These are phyloP conservation scores for Candida methanosorbosa DNA, from an alignment of 805 yeast species.

Conservation along the genomic window DNA sequence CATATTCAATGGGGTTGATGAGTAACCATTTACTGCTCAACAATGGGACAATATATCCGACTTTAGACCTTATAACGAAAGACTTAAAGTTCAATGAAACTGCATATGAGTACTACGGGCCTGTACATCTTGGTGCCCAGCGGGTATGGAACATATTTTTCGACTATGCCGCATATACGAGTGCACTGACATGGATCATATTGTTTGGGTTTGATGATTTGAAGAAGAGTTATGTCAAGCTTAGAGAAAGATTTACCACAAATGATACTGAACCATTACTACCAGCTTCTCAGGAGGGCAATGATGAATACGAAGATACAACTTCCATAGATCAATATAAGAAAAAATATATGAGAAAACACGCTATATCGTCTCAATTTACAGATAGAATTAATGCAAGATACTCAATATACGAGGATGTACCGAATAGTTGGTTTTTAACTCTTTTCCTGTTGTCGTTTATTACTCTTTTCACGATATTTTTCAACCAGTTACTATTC, in stretches of 20 bases:
- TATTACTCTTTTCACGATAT: constrained; percentile 23
- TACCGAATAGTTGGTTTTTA: constrained; percentile 37
- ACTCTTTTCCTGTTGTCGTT: constrained; percentile 29
- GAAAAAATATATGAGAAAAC: constrained; percentile 1
- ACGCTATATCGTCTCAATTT: constrained; percentile 11
- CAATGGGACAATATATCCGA: constrained; percentile 34
- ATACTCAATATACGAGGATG: constrained; percentile 29
- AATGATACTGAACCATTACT: background rate
- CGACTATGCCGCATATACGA: constrained; percentile 43
- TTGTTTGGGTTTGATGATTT: constrained; percentile 18
- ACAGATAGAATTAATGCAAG: constrained; percentile 36
- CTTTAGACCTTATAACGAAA: constrained; percentile 28
- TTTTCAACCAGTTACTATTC: constrained; percentile 23
- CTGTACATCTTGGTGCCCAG: constrained; percentile 38
- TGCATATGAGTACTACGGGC: constrained; percentile 36
- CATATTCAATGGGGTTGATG: constrained; percentile 34
- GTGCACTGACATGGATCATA: constrained; percentile 38
- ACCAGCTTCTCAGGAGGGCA: background rate
- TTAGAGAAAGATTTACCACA: constrained; percentile 1
- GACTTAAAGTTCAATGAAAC: constrained; percentile 34
- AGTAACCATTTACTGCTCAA: constrained; percentile 31
- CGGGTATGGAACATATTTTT: constrained; percentile 42
- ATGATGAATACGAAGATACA: too few species aligned
- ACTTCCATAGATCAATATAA: too few species aligned
- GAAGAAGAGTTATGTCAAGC: constrained; percentile 5